Base-by-base conservation (phyloP, 768 basidiomycete genomes). In the Amanita jacksonii region DNA sequence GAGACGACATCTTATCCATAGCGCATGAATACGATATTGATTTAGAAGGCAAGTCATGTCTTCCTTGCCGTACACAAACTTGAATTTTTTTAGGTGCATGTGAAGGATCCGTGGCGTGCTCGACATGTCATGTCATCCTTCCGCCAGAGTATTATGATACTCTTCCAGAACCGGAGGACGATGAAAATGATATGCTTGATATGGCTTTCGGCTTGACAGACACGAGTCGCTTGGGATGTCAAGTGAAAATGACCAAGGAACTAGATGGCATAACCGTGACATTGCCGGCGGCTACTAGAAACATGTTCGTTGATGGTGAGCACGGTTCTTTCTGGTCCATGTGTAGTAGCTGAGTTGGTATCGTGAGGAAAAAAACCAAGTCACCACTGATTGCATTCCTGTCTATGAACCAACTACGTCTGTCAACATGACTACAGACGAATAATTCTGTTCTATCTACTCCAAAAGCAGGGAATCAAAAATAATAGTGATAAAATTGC, bases 151-250 rank as follows among this genome's bases (percentile, higher is more conserved):
- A 81, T 48, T 97, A 92, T 59, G 88, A 97, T 60, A 59, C 74
- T 37, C 73, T 98, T 2, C 84, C 88, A 1, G 94, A 98, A 56
- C 93, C 94, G 3, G 86, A 86, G 44, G 94, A 98, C 52, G 94
- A 99, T 57, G 94, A 99, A 65, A 99, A 97, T 55, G 93, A 91
- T 54, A 92, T 93, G 90, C 75, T 99, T 30, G 94, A 97, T 61
- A 88, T 98, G 74, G 94, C 94, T 3, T 98, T 97, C 54, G 96
- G 90, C 0, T 70, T 98, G 41, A 93, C 91, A 0, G 94, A 97
- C 55, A 97, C 94, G 52, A 94, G 85, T 49, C 69, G 80, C 8
- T 64, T 88, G 15, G 85, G 85, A 0, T 86, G 85, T 55, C 85
- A 86, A 58, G 81, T 86, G 18, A 59, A 80, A 41, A 61, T 99